Evolutionary conservation across 495 filamentous ascomycete species (phyloP), one percentile per base, ranked within the genome.

Genomic region (Hypoxylon fuscum): DNA sequence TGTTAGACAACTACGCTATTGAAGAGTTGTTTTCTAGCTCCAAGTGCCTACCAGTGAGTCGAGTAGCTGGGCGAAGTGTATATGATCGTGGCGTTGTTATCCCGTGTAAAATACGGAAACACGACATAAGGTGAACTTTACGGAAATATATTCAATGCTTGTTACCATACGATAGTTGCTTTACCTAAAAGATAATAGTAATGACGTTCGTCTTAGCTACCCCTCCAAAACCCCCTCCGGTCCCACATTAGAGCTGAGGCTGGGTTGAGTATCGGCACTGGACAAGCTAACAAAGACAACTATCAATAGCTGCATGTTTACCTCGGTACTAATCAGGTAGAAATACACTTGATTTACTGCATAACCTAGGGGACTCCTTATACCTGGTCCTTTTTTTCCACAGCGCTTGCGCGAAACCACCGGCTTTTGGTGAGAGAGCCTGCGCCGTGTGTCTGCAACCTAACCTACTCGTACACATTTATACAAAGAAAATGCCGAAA

Each of bases 141-240:
- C 15, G 14, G 37, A 14, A 14, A n/a, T 37, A 37, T 37, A 14
- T 15, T 37, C 8, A 6, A 14, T 37, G 1, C 2, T 11, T 37
- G 10, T 31, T 37, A 37, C 1, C 34, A 37, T 12, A 15, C 12
- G 5, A 6, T 37, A 2, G 5, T n/a, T 37, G 34, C 34, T n/a
- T n/a, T 40, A 27, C 8, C 25, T 3, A 27, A 27, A 27, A 27
- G 8, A 8, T 4, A 27, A 20, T 22, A 23, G 42, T 44, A 64
- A 64, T 64, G 61, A 64, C 61, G 61, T 64, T 55, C 10, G 22
- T 50, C 35, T 41, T 27, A 58, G 61, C 48, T 58, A 54, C 61
- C 61, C 61, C 61, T 40, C 37, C 34, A 8, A 34, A 14, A 53
- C 60, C 60, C 60, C 60, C 52, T 47, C 34, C 41, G 25, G 27